These are phyloP conservation scores for Diaporthe eres DNA, from an alignment of 2,329 filamentous ascomycete genomes.

Conservation along the genomic window DNA sequence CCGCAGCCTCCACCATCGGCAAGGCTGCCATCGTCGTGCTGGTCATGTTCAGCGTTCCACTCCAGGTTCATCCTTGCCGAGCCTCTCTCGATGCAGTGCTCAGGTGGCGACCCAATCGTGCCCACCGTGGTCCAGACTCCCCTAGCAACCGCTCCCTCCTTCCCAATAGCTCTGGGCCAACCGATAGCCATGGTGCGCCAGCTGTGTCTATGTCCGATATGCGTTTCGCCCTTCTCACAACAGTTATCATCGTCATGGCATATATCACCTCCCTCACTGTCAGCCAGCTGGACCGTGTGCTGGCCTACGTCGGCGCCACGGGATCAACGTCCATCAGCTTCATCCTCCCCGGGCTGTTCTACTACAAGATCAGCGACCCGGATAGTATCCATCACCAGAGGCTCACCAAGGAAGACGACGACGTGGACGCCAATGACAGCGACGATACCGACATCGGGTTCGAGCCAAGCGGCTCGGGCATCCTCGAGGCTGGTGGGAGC, in stretches of 20 bases:
- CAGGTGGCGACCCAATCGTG: conserved; percentile 82
- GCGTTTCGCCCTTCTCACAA: conserved; percentile 91
- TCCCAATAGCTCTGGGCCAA: conserved; percentile 49
- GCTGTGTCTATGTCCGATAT: conserved; percentile 82
- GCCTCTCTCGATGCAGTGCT: conserved; percentile 96
- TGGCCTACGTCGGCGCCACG: conserved; percentile 95
- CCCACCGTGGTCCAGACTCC: conserved; percentile 57
- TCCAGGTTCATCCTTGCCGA: conserved; percentile 95
- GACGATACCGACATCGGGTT: conserved; percentile 67
- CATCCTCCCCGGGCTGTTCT: conserved; percentile 95
- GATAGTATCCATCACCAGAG: conserved; percentile 89
- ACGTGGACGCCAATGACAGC: conserved; percentile 64
- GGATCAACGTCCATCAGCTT: conserved; percentile 97
- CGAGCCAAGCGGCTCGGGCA: conserved; percentile 48
- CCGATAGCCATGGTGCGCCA: conserved; percentile 66
- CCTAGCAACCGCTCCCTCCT: conserved; percentile 61
- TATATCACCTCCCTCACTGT: conserved; percentile 94
- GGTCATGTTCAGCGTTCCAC: conserved; percentile 95
- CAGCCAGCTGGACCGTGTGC: conserved; percentile 87
- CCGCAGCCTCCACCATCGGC: conserved; percentile 88
- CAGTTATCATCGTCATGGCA: conserved; percentile 84
- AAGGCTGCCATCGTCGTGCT: conserved; percentile 96
- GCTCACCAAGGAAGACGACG: conserved; percentile 91
- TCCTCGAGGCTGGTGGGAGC: conserved; percentile 62
- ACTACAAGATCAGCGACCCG: conserved; percentile 97